These are phyloP conservation scores for Nigrospora sphaerica DNA, from an alignment of 2,329 filamentous ascomycete genomes.

Conservation along the genomic window DNA sequence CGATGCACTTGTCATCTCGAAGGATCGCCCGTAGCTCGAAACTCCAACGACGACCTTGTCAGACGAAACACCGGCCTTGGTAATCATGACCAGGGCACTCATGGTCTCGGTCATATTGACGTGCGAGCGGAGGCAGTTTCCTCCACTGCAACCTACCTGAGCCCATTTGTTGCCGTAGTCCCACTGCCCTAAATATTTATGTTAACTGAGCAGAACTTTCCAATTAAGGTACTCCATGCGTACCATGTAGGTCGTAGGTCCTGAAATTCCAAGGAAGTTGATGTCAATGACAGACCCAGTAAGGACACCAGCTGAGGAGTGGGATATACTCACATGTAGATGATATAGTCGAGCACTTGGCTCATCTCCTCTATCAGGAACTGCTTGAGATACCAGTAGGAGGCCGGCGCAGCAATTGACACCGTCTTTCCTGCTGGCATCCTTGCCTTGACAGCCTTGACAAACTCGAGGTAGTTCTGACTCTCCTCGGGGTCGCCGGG, in stretches of 20 bases:
- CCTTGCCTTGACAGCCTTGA: conserved; percentile 3
- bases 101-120: conserved; percentile 29
- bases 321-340: neutral
- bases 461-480: conserved; percentile 6
- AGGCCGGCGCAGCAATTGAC: neutral
- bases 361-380: neutral
- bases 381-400: neutral
- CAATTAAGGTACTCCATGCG: neutral
- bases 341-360: neutral
- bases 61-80: conserved; percentile 28
- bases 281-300: neutral
- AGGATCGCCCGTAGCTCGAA: conserved; percentile 25
- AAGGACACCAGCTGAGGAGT: neutral
- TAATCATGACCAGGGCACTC: conserved; percentile 27
- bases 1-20: conserved; percentile 20
- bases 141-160: conserved; percentile 1
- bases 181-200: conserved; percentile 6
- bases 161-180: conserved; percentile 9
- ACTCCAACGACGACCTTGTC: conserved; percentile 25
- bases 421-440: neutral
- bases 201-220: neutral
- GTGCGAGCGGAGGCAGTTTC: conserved; percentile 24
- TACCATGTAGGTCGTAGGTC: conserved; percentile 10
- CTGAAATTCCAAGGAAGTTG: conserved; percentile 3
- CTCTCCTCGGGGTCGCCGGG: conserved; percentile 6